phyloP scores from a whole-genome alignment of 768 basidiomycete genomes.

The Kwoniella dendrophila region DNA sequence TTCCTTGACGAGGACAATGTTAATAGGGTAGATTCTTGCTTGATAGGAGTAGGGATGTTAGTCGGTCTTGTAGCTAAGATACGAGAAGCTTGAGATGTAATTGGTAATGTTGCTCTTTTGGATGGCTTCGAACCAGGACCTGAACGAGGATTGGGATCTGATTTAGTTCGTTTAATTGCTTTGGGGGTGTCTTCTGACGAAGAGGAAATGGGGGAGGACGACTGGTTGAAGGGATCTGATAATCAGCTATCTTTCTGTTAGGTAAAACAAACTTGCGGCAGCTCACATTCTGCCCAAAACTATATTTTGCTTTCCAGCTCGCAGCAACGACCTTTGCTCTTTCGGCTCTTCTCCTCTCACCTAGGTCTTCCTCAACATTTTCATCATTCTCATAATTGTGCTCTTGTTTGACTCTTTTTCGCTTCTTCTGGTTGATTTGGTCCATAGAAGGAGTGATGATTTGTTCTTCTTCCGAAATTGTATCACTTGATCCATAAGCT shows the following conservation, averaged over 20 bases:
- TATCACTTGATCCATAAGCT: conserved; percentile 27
- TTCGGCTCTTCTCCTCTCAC: conserved; percentile 25
- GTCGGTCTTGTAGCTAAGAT: conserved; percentile 2
- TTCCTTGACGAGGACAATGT: not conserved
- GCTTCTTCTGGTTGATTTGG: conserved; percentile 11
- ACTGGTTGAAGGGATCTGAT: not conserved
- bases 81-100: conserved; percentile 1
- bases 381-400: not conserved
- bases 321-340: conserved; percentile 34
- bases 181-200: conserved; percentile 5
- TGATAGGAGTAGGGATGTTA: conserved; percentile 12
- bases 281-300: conserved; percentile 23
- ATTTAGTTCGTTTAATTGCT: conserved; percentile 9
- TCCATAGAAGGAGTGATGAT: conserved; percentile 29
- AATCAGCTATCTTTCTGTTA: not conserved
- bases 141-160: conserved; percentile 4
- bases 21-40: not conserved
- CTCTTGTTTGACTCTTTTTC: conserved; percentile 26
- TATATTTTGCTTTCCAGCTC: conserved; percentile 43
- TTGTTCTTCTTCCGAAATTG: conserved; percentile 33
- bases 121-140: too few relatives aligned
- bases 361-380: conserved; percentile 15
- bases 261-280: not conserved
- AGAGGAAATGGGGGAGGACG: conserved; percentile 9
- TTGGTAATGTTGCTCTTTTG: conserved; percentile 7